phyloP scores from a whole-genome alignment of 345 rosid species.

The Sisymbrium altissimum region DNA sequence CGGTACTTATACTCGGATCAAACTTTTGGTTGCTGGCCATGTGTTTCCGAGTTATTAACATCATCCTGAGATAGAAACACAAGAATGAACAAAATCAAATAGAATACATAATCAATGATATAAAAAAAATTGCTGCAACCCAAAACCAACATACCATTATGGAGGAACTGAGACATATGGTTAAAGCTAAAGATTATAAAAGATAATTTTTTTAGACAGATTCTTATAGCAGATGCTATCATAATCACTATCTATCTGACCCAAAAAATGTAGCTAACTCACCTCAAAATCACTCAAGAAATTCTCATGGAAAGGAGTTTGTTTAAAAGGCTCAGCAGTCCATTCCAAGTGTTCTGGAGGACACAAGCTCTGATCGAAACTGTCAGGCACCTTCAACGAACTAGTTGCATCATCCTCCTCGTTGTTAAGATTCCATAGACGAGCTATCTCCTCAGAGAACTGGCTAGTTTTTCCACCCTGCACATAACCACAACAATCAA shows the following conservation, averaged over 20 bases:
- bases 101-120: no score
- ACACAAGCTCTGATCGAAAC: slow-evolving; percentile 35
- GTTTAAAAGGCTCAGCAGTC: slow-evolving; percentile 42
- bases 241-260: no score
- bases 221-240: no score
- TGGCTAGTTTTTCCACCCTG: slow-evolving; percentile 66
- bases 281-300: slow-evolving; percentile 42
- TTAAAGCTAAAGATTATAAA: no score
- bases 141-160: no score
- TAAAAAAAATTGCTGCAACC: no score
- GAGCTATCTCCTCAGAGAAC: slow-evolving; percentile 56
- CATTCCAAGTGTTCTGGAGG: slow-evolving; percentile 36
- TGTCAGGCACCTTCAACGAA: slow-evolving; percentile 44
- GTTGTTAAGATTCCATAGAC: slow-evolving; percentile 48
- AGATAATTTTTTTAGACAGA: no score
- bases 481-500: not conserved
- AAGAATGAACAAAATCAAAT: not conserved
- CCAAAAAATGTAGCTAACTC: no score
- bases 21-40: slow-evolving; percentile 38
- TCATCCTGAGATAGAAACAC: slow-evolving; percentile 41
- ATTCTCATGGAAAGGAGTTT: slow-evolving; percentile 24
- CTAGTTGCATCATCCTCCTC: slow-evolving; percentile 90
- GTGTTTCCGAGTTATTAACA: slow-evolving; percentile 36
- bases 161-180: no score
- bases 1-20: slow-evolving; percentile 39